Evolutionary conservation across 202 grass and related monocot species (phyloP).

Genomic region (Elaeis oleifera): DNA sequence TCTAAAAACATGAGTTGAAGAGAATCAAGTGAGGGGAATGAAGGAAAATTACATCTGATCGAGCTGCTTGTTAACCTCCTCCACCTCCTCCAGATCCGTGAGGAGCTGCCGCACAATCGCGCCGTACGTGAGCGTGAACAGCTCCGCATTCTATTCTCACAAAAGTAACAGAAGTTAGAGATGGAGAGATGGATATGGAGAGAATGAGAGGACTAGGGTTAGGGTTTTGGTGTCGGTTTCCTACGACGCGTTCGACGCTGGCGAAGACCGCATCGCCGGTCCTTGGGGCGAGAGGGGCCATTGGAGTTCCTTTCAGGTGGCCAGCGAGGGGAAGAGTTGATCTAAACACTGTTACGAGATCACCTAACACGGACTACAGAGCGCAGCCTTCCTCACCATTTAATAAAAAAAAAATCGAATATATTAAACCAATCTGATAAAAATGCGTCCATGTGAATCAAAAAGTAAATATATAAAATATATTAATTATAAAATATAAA

Average conservation of each 20-base stretch:
- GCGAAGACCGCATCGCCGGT: slow-evolving; percentile 89
- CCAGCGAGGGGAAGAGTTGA: too few relatives aligned
- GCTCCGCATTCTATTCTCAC: slow-evolving; percentile 65
- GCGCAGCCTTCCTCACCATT: too few relatives aligned
- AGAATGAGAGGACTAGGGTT: background rate
- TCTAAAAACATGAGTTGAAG: background rate
- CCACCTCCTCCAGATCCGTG: slow-evolving; percentile 97
- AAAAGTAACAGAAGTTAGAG: slow-evolving; percentile 3
- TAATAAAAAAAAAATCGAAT: too few relatives aligned
- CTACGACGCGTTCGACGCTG: slow-evolving; percentile 92
- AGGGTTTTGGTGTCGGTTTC: slow-evolving; percentile 13
- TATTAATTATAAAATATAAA: too few relatives aligned
- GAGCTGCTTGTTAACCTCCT: slow-evolving; percentile 99
- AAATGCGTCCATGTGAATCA: too few relatives aligned
- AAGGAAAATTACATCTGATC: slow-evolving; percentile 70
- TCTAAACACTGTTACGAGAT: too few relatives aligned
- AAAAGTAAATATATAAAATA: too few relatives aligned
- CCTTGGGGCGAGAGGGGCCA: slow-evolving; percentile 58
- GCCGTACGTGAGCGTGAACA: slow-evolving; percentile 96
- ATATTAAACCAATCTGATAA: too few relatives aligned
- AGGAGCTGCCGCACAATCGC: slow-evolving; percentile 95
- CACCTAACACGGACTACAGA: too few relatives aligned
- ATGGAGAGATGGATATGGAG: slow-evolving; percentile 2
- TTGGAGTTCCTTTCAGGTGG: background rate
- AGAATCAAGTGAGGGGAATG: background rate